Evolutionary conservation across 1,139 yeast species (phyloP).

Genomic region (Yamadazyma spencermartinsiae): DNA sequence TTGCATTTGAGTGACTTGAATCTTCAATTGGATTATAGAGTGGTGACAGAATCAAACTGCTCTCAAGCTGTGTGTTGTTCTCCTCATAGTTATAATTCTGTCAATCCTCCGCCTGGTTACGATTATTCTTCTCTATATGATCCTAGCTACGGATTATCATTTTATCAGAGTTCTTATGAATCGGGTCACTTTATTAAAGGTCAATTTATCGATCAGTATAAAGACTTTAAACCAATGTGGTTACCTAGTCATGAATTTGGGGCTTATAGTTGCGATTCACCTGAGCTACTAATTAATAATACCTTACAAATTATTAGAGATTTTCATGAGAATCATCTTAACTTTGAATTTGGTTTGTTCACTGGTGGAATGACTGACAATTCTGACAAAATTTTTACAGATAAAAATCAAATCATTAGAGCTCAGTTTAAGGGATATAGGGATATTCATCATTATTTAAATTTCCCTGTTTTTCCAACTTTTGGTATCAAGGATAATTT

Average conservation of each 20-base stretch:
- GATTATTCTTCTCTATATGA: conserved; percentile 17
- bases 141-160: conserved; percentile 18
- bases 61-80: conserved; percentile 29
- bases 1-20: conserved; percentile 31
- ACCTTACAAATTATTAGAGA: conserved; percentile 26
- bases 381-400: conserved; percentile 20
- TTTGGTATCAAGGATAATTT: conserved; percentile 29
- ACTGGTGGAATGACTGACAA: conserved; percentile 33
- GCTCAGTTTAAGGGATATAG: conserved; percentile 20
- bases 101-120: conserved; percentile 15
- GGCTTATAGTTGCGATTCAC: conserved; percentile 30
- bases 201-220: conserved; percentile 21
- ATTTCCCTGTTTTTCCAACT: conserved; percentile 27
- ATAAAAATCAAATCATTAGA: conserved; percentile 15
- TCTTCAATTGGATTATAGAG: conserved; percentile 24
- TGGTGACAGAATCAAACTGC: conserved; percentile 32
- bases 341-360: conserved; percentile 31
- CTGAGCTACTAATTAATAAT: conserved; percentile 28
- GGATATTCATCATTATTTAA: conserved; percentile 24
- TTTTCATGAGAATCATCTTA: conserved; percentile 24
- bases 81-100: conserved; percentile 20
- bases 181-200: conserved; percentile 26
- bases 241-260: conserved; percentile 34
- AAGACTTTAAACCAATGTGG: conserved; percentile 18
- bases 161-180: conserved; percentile 25